Conservation (phyloP, 139 green algal species). For the Picochlorum costavermella region DNA sequence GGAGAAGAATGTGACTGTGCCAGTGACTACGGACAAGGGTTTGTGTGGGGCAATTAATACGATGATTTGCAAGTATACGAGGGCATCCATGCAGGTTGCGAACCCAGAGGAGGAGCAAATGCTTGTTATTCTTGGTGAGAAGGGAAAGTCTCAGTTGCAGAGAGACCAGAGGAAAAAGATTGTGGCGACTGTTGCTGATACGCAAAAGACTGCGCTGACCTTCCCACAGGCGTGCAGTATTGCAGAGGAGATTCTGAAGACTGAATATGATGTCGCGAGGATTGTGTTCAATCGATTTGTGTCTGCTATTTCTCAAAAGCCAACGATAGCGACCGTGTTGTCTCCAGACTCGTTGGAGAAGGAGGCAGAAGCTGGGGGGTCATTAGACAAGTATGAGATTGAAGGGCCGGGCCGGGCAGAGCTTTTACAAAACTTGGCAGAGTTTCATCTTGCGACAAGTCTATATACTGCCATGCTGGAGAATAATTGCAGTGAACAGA, state of each 20-base stretch:
- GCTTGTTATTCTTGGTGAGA: constrained; percentile 82
- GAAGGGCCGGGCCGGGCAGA: constrained; percentile 82
- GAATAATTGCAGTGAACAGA: constrained; percentile 94
- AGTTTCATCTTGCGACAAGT: constrained; percentile 92
- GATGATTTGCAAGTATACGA: constrained; percentile 82
- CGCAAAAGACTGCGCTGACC: constrained; percentile 60
- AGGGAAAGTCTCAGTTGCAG: constrained; percentile 77
- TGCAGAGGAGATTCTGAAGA: constrained; percentile 86
- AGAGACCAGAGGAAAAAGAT: constrained; percentile 45
- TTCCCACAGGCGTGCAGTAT: constrained; percentile 65
- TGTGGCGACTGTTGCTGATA: constrained; percentile 46
- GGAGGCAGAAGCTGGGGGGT: constrained; percentile 59
- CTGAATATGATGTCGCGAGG: constrained; percentile 61
- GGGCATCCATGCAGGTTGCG: constrained; percentile 21
- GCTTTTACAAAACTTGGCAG: constrained; percentile 79
- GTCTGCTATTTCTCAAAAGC: constrained; percentile 87
- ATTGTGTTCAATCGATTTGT: constrained; percentile 94
- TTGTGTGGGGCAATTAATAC: constrained; percentile 98
- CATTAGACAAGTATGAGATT: constrained; percentile 89
- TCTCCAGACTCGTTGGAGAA: constrained; percentile 75
- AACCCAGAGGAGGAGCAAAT: constrained; percentile 23
- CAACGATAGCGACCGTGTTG: constrained; percentile 86
- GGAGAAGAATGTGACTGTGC: constrained; percentile 67
- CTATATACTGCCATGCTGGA: constrained; percentile 94
- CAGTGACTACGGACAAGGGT: constrained; percentile 86